Conservation (phyloP, 2,329 filamentous ascomycete genomes). For the Erysiphe neolycopersici region DNA sequence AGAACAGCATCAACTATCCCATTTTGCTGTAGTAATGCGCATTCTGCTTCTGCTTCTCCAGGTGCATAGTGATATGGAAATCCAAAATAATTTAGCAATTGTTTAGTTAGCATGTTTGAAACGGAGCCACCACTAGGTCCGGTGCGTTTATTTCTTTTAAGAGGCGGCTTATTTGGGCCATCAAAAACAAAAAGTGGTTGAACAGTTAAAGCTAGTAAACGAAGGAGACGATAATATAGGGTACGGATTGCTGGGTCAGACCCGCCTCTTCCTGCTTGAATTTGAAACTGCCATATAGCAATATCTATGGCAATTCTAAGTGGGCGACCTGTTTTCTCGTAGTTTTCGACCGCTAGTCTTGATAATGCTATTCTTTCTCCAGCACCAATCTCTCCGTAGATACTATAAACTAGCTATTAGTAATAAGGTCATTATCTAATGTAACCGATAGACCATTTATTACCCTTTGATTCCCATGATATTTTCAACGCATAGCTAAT, state of each 20-base stretch:
- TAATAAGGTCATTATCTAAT: neutral
- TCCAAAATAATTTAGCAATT: slow-evolving; percentile 59
- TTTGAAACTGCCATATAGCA: slow-evolving; percentile 93
- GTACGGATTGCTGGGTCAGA: slow-evolving; percentile 75
- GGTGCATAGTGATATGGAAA: slow-evolving; percentile 68
- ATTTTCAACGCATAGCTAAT: neutral
- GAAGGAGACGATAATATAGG: slow-evolving; percentile 71
- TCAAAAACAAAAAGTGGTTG: slow-evolving; percentile 81
- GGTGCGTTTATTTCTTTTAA: slow-evolving; percentile 67
- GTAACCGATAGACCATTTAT: slow-evolving; percentile 1
- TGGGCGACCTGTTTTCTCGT: slow-evolving; percentile 42
- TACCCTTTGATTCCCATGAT: slow-evolving; percentile 42
- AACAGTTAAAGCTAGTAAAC: slow-evolving; percentile 49
- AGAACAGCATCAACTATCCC: slow-evolving; percentile 80
- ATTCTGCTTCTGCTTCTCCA: slow-evolving; percentile 90
- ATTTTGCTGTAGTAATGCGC: slow-evolving; percentile 54
- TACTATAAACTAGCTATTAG: slow-evolving; percentile 22
- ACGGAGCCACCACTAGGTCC: slow-evolving; percentile 35
- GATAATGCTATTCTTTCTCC: slow-evolving; percentile 57
- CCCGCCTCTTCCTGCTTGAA: slow-evolving; percentile 62
- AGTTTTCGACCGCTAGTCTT: slow-evolving; percentile 54
- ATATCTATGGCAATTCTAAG: slow-evolving; percentile 79
- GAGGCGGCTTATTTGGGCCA: slow-evolving; percentile 55
- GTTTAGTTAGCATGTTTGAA: slow-evolving; percentile 53
- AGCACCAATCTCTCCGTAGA: slow-evolving; percentile 70